phyloP scores from a whole-genome alignment of 192 early-diverging fungal genomes.

The Coemansia sp. region DNA sequence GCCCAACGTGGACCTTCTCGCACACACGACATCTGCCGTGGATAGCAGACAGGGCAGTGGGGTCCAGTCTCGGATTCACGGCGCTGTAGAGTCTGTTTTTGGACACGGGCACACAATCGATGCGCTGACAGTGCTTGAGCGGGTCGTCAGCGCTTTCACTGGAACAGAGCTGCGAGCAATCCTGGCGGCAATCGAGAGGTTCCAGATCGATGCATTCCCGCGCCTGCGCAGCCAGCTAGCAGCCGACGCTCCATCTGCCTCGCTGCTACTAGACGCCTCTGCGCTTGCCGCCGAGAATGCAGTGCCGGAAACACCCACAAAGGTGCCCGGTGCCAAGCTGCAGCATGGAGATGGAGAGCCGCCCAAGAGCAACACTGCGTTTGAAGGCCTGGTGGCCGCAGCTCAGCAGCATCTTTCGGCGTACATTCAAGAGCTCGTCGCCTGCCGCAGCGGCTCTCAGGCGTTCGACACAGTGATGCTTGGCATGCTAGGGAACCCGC shows the following conservation, averaged over 20 bases:
- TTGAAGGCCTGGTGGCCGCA: conserved; percentile 23
- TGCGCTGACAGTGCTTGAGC: conserved; percentile 34
- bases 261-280: neutral
- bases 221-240: conserved; percentile 12
- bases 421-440: conserved; percentile 14
- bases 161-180: conserved; percentile 30
- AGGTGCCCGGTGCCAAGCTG: conserved; percentile 1
- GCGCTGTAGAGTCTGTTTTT: conserved; percentile 20
- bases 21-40: conserved; percentile 3
- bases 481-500: conserved; percentile 15
- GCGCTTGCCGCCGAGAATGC: neutral
- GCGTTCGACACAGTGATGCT: conserved; percentile 15
- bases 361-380: conserved; percentile 12
- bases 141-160: conserved; percentile 31
- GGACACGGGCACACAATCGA: conserved; percentile 18
- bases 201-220: conserved; percentile 26
- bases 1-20: conserved; percentile 30
- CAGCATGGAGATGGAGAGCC: neutral
- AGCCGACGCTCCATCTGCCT: neutral
- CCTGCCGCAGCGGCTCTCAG: conserved; percentile 27
- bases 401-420: conserved; percentile 23
- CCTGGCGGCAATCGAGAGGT: conserved; percentile 29
- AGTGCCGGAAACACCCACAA: conserved; percentile 24
- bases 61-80: conserved; percentile 25
- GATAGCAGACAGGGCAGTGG: conserved; percentile 8